Percentiles rank a stretch among this genome's conserved stretches.
These are phyloP conservation scores for Blumeriella jaapii DNA, from an alignment of 2,329 filamentous ascomycete genomes.

Conservation along the genomic window DNA sequence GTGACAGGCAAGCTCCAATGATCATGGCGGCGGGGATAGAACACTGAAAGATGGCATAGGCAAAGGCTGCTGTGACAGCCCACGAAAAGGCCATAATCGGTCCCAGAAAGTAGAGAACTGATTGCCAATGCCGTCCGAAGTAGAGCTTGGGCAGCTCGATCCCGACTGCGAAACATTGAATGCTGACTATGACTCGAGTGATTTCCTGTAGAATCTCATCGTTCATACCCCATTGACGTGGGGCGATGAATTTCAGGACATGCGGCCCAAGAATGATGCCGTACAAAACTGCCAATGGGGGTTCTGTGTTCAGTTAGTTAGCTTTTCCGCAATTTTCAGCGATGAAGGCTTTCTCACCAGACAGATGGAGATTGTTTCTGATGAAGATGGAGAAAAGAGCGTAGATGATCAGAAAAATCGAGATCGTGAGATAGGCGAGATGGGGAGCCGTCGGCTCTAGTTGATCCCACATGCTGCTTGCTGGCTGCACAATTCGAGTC, in stretches of 20 bases:
- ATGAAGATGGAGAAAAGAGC: constrained; percentile 48
- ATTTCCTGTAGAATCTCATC: constrained; percentile 59
- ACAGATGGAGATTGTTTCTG: constrained; percentile 47
- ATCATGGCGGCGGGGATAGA: constrained; percentile 36
- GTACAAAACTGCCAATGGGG: constrained; percentile 50
- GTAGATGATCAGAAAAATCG: constrained; percentile 46
- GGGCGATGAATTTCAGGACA: constrained; percentile 52
- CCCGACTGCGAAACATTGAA: constrained; percentile 57
- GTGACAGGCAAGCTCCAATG: constrained; percentile 42
- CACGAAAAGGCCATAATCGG: constrained; percentile 23
- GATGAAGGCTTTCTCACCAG: constrained; percentile 19
- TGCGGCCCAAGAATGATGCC: constrained; percentile 62
- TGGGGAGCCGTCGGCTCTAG: constrained; percentile 43
- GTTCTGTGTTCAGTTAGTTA: constrained; percentile 30
- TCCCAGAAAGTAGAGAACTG: constrained; percentile 19
- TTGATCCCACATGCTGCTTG: constrained; percentile 38
- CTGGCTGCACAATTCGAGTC: no score
- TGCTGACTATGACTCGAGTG: constrained; percentile 59
- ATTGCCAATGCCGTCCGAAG: constrained; percentile 23
- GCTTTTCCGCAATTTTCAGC: no score
- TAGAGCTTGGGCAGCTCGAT: constrained; percentile 50
- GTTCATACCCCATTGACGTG: constrained; percentile 49
- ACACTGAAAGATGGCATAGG: constrained; percentile 33
- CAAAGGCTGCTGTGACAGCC: constrained; percentile 8
- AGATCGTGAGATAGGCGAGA: constrained; percentile 45